Percentiles rank a stretch among this genome's conserved stretches.
Evolutionary conservation across 108 stramenopile genomes (phyloP).

Genomic region (Cafeteria roenbergensis): DNA sequence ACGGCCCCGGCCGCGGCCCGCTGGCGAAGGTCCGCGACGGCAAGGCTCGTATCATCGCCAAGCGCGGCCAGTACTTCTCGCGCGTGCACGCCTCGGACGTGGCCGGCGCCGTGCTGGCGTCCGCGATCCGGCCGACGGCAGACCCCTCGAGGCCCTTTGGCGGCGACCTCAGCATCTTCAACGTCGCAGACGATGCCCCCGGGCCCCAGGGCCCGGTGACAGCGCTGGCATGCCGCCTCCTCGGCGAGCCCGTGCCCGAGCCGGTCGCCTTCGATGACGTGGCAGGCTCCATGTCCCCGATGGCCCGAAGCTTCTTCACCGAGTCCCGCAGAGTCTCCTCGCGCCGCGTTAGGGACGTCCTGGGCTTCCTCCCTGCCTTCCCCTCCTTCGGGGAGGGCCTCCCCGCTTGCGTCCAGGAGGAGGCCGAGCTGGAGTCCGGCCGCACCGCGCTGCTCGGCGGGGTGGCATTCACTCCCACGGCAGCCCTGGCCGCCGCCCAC

Average conservation of each 20-base stretch:
- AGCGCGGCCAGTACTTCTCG: neutral
- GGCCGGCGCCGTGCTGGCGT: neutral
- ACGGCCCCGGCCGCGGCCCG: slow-evolving; percentile 11
- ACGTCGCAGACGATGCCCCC: neutral
- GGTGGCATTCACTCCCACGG: neutral
- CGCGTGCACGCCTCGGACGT: neutral
- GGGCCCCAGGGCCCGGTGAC: neutral
- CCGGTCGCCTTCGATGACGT: neutral
- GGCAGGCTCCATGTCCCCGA: neutral
- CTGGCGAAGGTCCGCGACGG: slow-evolving; percentile 6
- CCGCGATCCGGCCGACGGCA: neutral
- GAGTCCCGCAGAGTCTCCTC: neutral
- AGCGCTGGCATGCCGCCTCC: neutral
- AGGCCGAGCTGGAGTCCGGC: neutral
- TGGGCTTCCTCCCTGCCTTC: neutral
- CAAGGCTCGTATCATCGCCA: neutral
- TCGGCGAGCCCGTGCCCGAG: no score
- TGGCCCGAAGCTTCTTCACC: neutral
- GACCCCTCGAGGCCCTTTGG: neutral
- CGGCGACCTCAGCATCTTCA: neutral
- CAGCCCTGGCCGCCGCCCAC: neutral
- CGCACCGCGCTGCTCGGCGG: neutral
- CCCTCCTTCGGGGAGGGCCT: neutral
- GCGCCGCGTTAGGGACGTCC: neutral
- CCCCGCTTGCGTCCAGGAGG: neutral